Conservation (phyloP, 1,139 yeast genomes). For the Candida sp. region DNA sequence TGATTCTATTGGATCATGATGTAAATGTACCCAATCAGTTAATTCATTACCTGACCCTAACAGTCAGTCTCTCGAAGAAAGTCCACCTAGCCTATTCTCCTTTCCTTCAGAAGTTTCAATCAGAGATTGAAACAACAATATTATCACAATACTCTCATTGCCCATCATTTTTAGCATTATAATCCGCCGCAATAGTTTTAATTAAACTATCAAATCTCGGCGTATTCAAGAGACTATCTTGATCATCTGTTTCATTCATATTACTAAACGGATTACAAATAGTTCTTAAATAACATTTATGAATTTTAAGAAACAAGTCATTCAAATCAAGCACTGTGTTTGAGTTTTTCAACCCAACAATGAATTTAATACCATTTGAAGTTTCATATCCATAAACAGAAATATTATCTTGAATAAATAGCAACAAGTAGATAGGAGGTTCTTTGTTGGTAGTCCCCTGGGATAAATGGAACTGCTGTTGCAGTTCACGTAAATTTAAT, state of each 20-base stretch:
- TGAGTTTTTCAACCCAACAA: conserved; percentile 40
- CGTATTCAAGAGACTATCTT: conserved; percentile 26
- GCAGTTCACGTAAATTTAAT: conserved; percentile 35
- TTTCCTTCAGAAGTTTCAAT: too few relatives aligned
- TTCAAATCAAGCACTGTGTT: conserved; percentile 13
- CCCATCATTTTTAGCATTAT: not conserved
- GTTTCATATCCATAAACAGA: conserved; percentile 62
- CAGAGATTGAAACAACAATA: too few relatives aligned
- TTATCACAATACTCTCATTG: too few relatives aligned
- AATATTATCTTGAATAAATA: conserved; percentile 60
- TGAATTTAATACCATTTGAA: conserved; percentile 57
- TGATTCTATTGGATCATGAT: too few relatives aligned
- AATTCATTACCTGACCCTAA: too few relatives aligned
- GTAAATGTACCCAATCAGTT: too few relatives aligned
- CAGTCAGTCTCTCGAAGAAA: too few relatives aligned
- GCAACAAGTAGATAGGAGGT: conserved; percentile 10
- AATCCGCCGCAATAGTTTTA: conserved; percentile 27
- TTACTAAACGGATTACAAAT: conserved; percentile 57
- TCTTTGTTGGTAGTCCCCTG: not conserved
- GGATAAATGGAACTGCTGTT: conserved; percentile 18
- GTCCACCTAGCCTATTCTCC: too few relatives aligned
- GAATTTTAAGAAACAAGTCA: conserved; percentile 38
- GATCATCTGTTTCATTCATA: conserved; percentile 19
- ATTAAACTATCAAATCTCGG: conserved; percentile 37
- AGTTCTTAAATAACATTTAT: conserved; percentile 46